Conservation (phyloP, 495 filamentous ascomycete species). For the Neurospora sp. region DNA sequence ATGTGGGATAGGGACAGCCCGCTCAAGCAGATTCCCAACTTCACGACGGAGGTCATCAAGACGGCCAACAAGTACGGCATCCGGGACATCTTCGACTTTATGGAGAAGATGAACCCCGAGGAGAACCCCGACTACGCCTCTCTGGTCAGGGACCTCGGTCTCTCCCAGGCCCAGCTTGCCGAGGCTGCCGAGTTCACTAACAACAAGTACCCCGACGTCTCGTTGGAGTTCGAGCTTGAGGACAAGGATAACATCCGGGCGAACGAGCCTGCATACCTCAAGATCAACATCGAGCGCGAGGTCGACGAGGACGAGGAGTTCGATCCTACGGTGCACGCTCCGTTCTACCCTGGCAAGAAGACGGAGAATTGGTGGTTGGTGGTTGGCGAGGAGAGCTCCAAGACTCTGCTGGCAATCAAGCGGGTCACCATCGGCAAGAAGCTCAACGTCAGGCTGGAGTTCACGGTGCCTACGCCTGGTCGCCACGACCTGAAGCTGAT, state of each 20-base stretch:
- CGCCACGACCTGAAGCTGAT: constrained; percentile 83
- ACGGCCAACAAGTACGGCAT: constrained; percentile 70
- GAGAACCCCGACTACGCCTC: constrained; percentile 71
- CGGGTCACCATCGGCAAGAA: constrained; percentile 74
- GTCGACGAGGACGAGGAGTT: constrained; percentile 62
- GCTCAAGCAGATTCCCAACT: constrained; percentile 95
- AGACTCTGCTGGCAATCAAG: constrained; percentile 85
- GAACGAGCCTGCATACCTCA: constrained; percentile 73
- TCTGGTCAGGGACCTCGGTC: constrained; percentile 64
- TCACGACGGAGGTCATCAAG: constrained; percentile 73
- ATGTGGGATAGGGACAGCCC: constrained; percentile 99
- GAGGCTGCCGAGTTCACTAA: constrained; percentile 97
- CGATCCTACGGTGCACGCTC: constrained; percentile 82
- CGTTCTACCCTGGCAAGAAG: constrained; percentile 88
- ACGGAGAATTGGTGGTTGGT: constrained; percentile 98
- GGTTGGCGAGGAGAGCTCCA: constrained; percentile 81
- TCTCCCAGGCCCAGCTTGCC: constrained; percentile 71
- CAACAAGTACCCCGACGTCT: constrained; percentile 86
- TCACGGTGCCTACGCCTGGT: constrained; percentile 74
- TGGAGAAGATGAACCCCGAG: constrained; percentile 93
- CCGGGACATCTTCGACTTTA: constrained; percentile 93
- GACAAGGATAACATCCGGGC: constrained; percentile 71
- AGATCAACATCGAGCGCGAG: constrained; percentile 79
- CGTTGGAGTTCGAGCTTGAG: constrained; percentile 77
- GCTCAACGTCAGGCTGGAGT: constrained; percentile 74